phyloP scores from a whole-genome alignment of 2,329 filamentous ascomycete genomes.

The Diaporthe vexans region DNA sequence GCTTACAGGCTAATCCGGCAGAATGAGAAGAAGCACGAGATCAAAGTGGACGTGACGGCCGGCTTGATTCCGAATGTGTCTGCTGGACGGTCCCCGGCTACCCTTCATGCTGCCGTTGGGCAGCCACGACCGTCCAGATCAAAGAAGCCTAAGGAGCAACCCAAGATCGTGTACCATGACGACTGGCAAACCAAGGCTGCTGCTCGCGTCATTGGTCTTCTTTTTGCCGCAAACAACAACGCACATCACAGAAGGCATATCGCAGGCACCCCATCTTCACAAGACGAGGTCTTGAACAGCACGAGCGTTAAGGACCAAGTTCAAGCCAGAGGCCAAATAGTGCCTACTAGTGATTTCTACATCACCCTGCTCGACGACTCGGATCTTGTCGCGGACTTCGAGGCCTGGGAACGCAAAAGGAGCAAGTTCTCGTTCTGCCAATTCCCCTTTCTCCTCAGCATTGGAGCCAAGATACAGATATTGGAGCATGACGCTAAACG shows the following conservation, averaged over 20 bases:
- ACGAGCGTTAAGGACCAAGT: conserved; percentile 58
- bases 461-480: conserved; percentile 92
- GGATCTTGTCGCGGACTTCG: conserved; percentile 89
- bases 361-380: conserved; percentile 87
- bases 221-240: conserved; percentile 85
- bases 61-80: conserved; percentile 82
- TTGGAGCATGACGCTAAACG: conserved; percentile 88
- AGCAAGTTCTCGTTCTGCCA: conserved; percentile 90
- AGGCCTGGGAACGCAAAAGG: conserved; percentile 84
- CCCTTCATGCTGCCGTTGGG: conserved; percentile 83
- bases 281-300: conserved; percentile 49
- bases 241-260: conserved; percentile 55
- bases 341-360: conserved; percentile 89
- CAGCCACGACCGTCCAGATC: conserved; percentile 56
- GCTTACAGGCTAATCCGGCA: conserved; percentile 83
- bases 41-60: conserved; percentile 71
- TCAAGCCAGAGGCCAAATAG: conserved; percentile 71
- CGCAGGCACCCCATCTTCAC: conserved; percentile 21
- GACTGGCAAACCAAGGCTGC: conserved; percentile 93
- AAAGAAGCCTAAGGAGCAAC: conserved; percentile 68
- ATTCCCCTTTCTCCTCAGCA: conserved; percentile 91
- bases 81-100: conserved; percentile 75
- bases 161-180: conserved; percentile 77
- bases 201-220: conserved; percentile 81
- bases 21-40: conserved; percentile 74